Base-by-base conservation (phyloP, 306 rosid genomes). In the Vigna reflexopilosa region DNA sequence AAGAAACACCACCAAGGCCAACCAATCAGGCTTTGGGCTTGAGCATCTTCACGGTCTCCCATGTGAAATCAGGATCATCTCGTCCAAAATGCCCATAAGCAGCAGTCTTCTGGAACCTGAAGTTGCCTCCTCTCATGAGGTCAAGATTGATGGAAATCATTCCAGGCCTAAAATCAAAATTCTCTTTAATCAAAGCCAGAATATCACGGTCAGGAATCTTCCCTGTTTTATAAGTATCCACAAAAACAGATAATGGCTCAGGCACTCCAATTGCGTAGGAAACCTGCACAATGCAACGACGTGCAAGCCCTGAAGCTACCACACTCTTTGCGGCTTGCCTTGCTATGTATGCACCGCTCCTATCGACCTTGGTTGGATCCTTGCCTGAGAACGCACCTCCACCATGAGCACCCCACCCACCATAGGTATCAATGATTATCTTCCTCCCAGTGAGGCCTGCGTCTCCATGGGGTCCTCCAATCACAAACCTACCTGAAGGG, bases 381-480 rank as follows among this genome's bases (percentile, higher is more conserved):
- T 89, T 91, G 40, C 96, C 96, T 1, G 92, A 91, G 86, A 91
- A 91, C 48, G 93, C 93, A 80, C 97, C 93, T 69, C 97, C 93
- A 69, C 93, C 97, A 73, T 91, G 97, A 83, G 97, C 97, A 77
- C 97, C 97, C 93, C 93, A 91, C 20, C 97, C 92, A 3, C 97
- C 97, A 42, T 89, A 91, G 69, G 92, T 91, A 56, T 91, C 97
- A 0, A 91, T 91, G 11, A 89, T 91, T 77, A 91, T 91, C 88
- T 91, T 91, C 83, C 97, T 44, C 48, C 97, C 97, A 4, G 97
- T 91, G 71, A 91, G 97, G 3, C 97, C 97, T 8, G 97, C 97
- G 68, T 91, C 97, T 57, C 97, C 97, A 54, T 91, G 92, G 3
- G 97, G 97, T 44, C 97, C 97, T 12, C 97, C 93, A 17, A 91